These are phyloP conservation scores for Camelina laxa DNA, from an alignment of 345 rosid species.

Conservation along the genomic window DNA sequence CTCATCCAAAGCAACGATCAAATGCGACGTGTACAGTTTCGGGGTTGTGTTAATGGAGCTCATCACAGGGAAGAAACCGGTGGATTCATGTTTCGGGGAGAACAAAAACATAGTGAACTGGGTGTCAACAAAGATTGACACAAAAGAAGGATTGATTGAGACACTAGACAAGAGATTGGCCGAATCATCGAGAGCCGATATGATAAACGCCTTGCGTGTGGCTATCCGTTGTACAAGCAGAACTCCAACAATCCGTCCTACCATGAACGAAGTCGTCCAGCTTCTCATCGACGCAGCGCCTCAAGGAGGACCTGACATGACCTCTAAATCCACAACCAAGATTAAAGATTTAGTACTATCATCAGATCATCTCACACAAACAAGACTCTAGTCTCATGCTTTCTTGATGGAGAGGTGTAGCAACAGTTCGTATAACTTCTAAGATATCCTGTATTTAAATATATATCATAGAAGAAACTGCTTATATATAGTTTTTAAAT, in stretches of 20 bases:
- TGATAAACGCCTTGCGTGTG: constrained; percentile 70
- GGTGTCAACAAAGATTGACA: constrained; percentile 74
- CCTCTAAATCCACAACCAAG: constrained; percentile 53
- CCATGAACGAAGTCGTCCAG: constrained; percentile 90
- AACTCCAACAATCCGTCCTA: constrained; percentile 71
- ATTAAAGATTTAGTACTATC: constrained; percentile 51
- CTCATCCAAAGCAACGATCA: constrained; percentile 82
- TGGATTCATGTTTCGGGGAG: constrained; percentile 77
- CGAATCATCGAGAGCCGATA: constrained; percentile 65
- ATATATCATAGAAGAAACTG: constrained; percentile 15
- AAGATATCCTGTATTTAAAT: constrained; percentile 20
- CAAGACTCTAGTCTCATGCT: constrained; percentile 34
- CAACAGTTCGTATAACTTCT: constrained; percentile 20
- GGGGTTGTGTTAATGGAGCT: constrained; percentile 93
- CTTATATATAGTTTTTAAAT: neutral
- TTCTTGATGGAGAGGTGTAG: constrained; percentile 27
- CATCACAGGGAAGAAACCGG: constrained; percentile 82
- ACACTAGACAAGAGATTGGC: constrained; percentile 70
- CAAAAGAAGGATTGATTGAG: constrained; percentile 73
- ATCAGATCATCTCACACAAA: constrained; percentile 31
- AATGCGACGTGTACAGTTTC: constrained; percentile 91
- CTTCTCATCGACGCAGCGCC: constrained; percentile 73
- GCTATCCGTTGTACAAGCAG: constrained; percentile 78
- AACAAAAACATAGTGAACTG: constrained; percentile 81
- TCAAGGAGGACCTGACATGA: constrained; percentile 47